These are phyloP conservation scores for Drechslerella dactyloides DNA, from an alignment of 2,329 filamentous ascomycete genomes.

Conservation along the genomic window DNA sequence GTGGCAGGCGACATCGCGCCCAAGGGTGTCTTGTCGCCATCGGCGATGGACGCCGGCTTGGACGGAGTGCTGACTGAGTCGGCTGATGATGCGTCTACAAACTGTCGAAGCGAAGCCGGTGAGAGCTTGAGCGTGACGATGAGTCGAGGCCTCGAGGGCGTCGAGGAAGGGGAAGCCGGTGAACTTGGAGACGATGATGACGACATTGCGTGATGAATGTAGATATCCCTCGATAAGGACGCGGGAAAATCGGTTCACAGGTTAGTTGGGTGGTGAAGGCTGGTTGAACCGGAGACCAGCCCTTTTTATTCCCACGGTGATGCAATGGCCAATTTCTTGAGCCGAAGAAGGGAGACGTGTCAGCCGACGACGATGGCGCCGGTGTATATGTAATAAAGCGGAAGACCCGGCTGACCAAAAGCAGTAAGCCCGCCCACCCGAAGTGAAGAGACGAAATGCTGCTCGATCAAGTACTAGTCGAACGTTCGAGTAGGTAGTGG, in stretches of 20 bases:
- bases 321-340: constrained; percentile 32
- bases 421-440: constrained; percentile 20
- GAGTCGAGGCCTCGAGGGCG: constrained; percentile 57
- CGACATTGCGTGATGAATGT: constrained; percentile 27
- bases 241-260: background rate
- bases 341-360: constrained; percentile 32
- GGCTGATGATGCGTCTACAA: constrained; percentile 55
- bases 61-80: constrained; percentile 60
- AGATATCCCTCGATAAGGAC: constrained; percentile 1
- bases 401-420: constrained; percentile 31
- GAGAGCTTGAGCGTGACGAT: constrained; percentile 65
- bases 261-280: constrained; percentile 20
- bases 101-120: constrained; percentile 62
- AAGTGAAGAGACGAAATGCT: constrained; percentile 14
- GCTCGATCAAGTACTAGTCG: too few species aligned
- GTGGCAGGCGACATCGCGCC: constrained; percentile 59
- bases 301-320: constrained; percentile 20
- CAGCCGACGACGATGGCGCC: constrained; percentile 31
- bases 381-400: constrained; percentile 12
- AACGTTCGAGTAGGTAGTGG: too few species aligned
- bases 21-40: constrained; percentile 58
- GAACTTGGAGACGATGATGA: constrained; percentile 19
- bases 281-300: constrained; percentile 32
- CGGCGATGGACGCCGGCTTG: constrained; percentile 60
- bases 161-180: constrained; percentile 23